Evolutionary conservation across 139 green algal genomes (phyloP).

Genomic region (Astrephomene gubernaculifera): DNA sequence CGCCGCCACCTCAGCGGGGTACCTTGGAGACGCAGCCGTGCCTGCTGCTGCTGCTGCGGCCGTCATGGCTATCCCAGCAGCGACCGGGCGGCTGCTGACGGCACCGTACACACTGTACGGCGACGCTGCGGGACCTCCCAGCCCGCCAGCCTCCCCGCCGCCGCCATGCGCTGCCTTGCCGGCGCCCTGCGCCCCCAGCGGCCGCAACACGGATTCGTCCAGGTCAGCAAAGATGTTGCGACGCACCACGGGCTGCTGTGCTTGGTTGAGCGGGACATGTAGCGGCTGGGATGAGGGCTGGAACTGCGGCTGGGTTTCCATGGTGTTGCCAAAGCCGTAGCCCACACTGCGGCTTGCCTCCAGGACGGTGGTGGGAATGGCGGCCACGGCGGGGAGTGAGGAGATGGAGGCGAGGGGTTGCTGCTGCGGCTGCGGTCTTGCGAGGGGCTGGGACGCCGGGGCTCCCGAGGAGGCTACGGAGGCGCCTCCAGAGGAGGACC

Average conservation of each 20-base stretch:
- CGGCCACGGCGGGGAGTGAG: neutral
- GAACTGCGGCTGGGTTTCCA: neutral
- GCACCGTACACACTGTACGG: neutral
- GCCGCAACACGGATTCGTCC: neutral
- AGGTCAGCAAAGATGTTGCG: constrained; percentile 32
- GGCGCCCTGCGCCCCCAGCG: neutral
- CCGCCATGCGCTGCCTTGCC: no score
- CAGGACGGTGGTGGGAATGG: neutral
- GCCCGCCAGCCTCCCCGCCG: neutral
- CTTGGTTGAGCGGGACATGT: neutral
- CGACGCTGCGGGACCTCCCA: neutral
- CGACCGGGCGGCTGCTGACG: neutral
- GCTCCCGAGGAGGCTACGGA: no score
- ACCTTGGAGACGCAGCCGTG: neutral
- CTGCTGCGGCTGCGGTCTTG: neutral
- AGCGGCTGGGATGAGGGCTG: neutral
- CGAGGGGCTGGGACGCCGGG: neutral
- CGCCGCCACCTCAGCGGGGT: neutral
- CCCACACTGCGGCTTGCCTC: no score
- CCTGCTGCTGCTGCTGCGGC: neutral
- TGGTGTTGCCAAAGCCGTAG: neutral
- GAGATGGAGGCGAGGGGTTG: neutral
- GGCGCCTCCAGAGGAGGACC: neutral
- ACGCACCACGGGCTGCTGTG: neutral
- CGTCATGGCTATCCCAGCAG: no score